Base-by-base conservation (phyloP, 169 alveolate species). In the Amoebophrya sp. region DNA sequence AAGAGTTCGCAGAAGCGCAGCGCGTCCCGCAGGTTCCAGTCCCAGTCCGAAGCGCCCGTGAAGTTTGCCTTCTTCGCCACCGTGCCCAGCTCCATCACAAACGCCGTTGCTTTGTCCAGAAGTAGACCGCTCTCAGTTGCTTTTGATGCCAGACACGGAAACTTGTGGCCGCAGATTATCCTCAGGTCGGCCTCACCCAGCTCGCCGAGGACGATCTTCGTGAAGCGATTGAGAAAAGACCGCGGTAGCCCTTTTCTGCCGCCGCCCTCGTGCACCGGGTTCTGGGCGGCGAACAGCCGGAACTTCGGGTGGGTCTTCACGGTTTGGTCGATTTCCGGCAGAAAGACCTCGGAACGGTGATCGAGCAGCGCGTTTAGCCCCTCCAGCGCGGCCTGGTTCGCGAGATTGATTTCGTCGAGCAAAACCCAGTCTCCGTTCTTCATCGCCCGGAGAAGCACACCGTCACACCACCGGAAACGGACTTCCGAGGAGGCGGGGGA, bases 321-420 rank as follows among this genome's bases (percentile, higher is more conserved):
- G 41, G 96, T 97, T 89, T 96, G 95, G 88, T 98, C 98, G 41
- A 91, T 92, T 26, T 92, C 94, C 0, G 94, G 92, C 40, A 99
- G 97, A 93, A 95, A 98, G 48, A 98, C 96, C 89, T 98, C 97
- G 90, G 98, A 96, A 90, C 99, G 96, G 91, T 98, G 99, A 94
- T 99, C 99, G 92, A 99, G 94, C 48, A 99, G 94, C 13, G 99
- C 97, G 94, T 99, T 99, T 70, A 99, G 94, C 16, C 99, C 99
- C 95, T 99, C 99, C 88, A 99, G 93, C 18, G 99, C 98, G 93
- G 97, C 98, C 96, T 99, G 99, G 34, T 98, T 96, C 18, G 99
- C 99, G 91, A 99, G 94, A 91, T 99, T 99, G 92, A 99, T 96
- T 95, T 99, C 99, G 91, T 99, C 99, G 39, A 99, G 95, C 78